Evolutionary conservation across 106 monocot species (phyloP), one percentile per base, ranked within the genome.

Genomic region (Platanthera zijinensis): DNA sequence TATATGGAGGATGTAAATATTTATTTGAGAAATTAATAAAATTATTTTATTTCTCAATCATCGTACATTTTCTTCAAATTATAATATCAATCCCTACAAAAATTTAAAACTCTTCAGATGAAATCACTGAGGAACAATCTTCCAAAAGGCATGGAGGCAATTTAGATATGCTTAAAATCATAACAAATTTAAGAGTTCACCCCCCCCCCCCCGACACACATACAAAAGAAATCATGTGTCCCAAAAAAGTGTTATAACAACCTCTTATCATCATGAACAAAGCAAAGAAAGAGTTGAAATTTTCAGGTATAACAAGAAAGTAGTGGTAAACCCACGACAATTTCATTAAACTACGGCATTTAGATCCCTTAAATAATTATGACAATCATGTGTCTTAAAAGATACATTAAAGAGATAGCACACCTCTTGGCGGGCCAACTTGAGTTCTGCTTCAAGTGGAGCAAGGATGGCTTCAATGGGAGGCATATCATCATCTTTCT

Each of bases 401-500:
- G 17, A 17, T 21, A 14, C 21, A 51, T 10, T 72, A 47, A 47
- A 15, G 12, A 49, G 21, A 46, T 72, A 46, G 3, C 72, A 54
- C 75, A 99, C 97, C 94, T 99, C 94, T 47, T 94, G 97, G 6
- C 91, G 89, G 21, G 94, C 83, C 64, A 99, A 82, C 82, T 92
- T 99, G 28, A 94, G 79, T 51, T 99, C 97, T 67, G 97, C 97
- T 70, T 94, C 94, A 72, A 99, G 85, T 47, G 97, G 97, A 68
- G 97, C 97, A 75, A 99, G 94, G 84, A 99, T 99, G 22, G 97
- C 97, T 81, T 99, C 97, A 80, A 99, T 94, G 17, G 96, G 97
- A 17, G 97, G 97, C 91, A 99, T 99, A 61, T 99, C 97, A 84
- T 99, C 97, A 84, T 99, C 97, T 86, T 92, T 99, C 74, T 99